These are phyloP conservation scores for Aspergillus ibericus DNA, from an alignment of 2,329 filamentous ascomycete genomes.

Conservation along the genomic window DNA sequence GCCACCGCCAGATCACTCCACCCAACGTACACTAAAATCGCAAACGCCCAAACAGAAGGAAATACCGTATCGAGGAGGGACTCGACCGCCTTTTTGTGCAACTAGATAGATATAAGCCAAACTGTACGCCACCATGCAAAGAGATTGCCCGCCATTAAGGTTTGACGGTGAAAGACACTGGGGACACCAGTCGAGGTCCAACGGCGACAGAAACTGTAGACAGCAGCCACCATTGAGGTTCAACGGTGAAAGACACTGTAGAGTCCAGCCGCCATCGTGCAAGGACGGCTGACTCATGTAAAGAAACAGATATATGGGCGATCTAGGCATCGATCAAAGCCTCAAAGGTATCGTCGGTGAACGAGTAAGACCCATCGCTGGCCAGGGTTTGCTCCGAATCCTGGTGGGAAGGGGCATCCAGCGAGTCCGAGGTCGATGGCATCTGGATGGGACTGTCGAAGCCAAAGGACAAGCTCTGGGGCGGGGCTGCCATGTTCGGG, in stretches of 20 bases:
- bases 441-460: constrained; percentile 15
- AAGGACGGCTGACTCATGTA: no score
- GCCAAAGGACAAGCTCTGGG: constrained; percentile 7
- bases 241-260: neutral
- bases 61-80: neutral
- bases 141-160: neutral
- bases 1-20: neutral
- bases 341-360: neutral
- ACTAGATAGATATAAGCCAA: neutral
- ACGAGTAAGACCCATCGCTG: neutral
- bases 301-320: neutral
- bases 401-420: constrained; percentile 7
- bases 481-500: neutral
- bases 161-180: neutral
- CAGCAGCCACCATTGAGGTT: no score
- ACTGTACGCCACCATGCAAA: neutral
- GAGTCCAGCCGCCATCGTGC: neutral
- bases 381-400: neutral
- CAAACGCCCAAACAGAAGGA: neutral
- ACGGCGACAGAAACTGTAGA: no score
- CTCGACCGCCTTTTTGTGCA: neutral
- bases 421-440: neutral
- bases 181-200: no score
- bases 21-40: no score
- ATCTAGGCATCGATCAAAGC: neutral